Evolutionary conservation across 2,329 filamentous ascomycete species (phyloP), one percentile per base, ranked within the genome.

Genomic region (Penicillium occitanis): DNA sequence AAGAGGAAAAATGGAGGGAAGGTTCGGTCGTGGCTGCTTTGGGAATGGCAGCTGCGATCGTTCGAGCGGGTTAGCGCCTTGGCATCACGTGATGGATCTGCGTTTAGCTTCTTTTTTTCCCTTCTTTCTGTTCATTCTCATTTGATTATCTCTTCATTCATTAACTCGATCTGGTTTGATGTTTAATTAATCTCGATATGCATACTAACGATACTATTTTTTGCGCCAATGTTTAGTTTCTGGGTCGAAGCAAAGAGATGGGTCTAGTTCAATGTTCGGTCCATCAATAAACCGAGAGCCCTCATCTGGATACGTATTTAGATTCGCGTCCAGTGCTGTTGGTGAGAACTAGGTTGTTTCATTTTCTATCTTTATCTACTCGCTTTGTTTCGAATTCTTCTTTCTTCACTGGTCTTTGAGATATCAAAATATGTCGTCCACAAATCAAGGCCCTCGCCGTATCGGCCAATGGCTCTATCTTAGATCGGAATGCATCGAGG

Each of bases 391-490:
- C n/a, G 11, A 22, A 35, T 5, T 5, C 2, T 14, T 57, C 17
- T 35, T 33, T 51, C 50, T 28, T 50, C 19, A 35, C 14, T 35
- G 13, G 3, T 17, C 25, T 10, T 37, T 3, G n/a, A 40, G 4
- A 17, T 35, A 25, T 19, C 13, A 14, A 53, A 42, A 25, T 2
- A 63, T 63, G 61, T 22, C 61, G 25, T 40, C 61, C 17, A 17
- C 19, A 10, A 50, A 51, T 5, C 68, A 55, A 66, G 73, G 73
- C 70, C 37, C 68, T 35, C 69, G 71, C 35, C 65, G 90, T 67
- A 84, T 92, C 71, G 90, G 85, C 46, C 91, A 93, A 77, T 89
- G 92, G 69, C 84, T 93, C 63, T 88, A 87, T 73, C 84, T 94
- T 65, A 90, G 88, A 77, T 86, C 87, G 13, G 86, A 90, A 69